phyloP scores from a whole-genome alignment of 2,329 filamentous ascomycete genomes.

The Escovopsis weberi region DNA sequence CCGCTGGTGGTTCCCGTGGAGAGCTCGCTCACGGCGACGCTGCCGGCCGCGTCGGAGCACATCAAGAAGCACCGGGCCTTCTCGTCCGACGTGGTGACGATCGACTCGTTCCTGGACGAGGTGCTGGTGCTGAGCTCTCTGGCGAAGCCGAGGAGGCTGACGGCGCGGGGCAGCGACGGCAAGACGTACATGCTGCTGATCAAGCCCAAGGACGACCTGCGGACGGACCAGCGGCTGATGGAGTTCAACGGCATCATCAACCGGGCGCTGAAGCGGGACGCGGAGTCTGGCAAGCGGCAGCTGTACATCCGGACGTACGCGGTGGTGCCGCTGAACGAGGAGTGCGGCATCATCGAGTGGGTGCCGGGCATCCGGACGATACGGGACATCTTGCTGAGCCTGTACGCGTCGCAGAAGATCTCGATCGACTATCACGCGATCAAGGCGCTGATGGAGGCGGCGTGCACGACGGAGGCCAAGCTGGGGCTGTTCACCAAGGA shows the following conservation, averaged over 20 bases:
- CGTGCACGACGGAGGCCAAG: conserved; percentile 40
- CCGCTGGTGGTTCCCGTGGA: conserved; percentile 82
- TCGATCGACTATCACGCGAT: conserved; percentile 55
- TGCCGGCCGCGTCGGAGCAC: conserved; percentile 61
- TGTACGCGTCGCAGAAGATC: conserved; percentile 65
- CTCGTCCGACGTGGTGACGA: conserved; percentile 70
- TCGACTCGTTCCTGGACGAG: conserved; percentile 68
- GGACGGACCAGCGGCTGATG: conserved; percentile 96
- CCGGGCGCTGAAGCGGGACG: conserved; percentile 77
- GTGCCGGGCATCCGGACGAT: conserved; percentile 91
- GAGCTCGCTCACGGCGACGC: conserved; percentile 63
- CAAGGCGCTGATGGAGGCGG: conserved; percentile 48
- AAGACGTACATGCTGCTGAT: conserved; percentile 79
- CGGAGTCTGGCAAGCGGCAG: conserved; percentile 77
- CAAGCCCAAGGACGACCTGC: conserved; percentile 95
- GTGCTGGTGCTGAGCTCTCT: conserved; percentile 83
- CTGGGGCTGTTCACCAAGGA: conserved; percentile 56
- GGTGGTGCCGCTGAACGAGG: conserved; percentile 91
- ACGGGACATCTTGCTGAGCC: conserved; percentile 71
- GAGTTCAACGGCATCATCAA: conserved; percentile 99
- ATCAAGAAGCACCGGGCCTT: conserved; percentile 74
- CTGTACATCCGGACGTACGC: conserved; percentile 96
- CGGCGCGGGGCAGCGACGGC: conserved; percentile 77
- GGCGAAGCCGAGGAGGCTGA: conserved; percentile 82
- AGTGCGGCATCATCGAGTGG: conserved; percentile 97